Base-by-base conservation (phyloP, 1,284 basidiomycete species). In the Melampsora larici-populina region DNA sequence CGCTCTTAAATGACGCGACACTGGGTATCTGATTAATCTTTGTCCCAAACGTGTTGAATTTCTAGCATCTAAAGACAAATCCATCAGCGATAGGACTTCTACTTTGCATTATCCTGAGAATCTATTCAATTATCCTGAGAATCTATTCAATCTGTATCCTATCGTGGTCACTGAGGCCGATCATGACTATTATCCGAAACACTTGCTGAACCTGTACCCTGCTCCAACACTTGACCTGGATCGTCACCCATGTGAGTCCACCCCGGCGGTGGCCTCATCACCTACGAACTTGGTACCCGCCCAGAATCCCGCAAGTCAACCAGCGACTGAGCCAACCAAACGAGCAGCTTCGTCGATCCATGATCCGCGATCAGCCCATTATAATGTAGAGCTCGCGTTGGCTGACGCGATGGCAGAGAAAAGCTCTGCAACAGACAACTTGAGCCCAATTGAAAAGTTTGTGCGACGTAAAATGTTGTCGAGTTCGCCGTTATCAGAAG, bases 381-480 rank as follows among this genome's bases (percentile, higher is more conserved):
- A 68, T 31, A 77, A 77, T 26, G 74, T 77, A 31, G 74, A 77
- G 43, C 18, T 60, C 63, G 74, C 74, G 5, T 49, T 77, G 51
- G 74, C 74, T 46, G 74, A 77, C 43, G 74, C 74, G 17, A 77
- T 77, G 74, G 67, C 66, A 3, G 74, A 77, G 43, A 65, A 43
- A 9, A 77, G 66, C 46, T 60, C 68, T 48, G 55, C 55, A 15
- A 24, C 17, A 60, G 29, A 60, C 15, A 60, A 60, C 55, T 11
- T 60, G 24, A 60, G 24, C 29, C 55, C 55, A 29, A 60, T 60
- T 8, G 55, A 60, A 60, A 29, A 24, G 29, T 60, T 60, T 29
- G n/a, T 60, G 21, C 55, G 29, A 60, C 55, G 29, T 7, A 24
- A 29, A 17, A 60, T 60, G 55, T 7, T 60, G 18, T 60, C 55